Evolutionary conservation across 2,329 filamentous ascomycete species (phyloP).

Genomic region (Thermochaetoides dissita): DNA sequence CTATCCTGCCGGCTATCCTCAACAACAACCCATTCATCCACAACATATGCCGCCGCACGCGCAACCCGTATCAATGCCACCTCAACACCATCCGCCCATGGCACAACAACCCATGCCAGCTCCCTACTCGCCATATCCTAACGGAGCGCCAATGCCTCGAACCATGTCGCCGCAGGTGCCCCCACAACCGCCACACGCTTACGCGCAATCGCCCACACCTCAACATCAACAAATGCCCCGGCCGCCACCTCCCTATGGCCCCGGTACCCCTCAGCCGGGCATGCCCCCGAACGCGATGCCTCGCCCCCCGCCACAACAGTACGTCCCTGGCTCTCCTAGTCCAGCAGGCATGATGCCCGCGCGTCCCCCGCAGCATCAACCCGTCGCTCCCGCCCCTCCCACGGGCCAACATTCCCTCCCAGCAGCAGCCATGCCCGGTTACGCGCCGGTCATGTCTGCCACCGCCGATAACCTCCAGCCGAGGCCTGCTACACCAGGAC

Average conservation of each 20-base stretch:
- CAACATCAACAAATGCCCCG: conserved; percentile 18
- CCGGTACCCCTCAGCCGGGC: conserved; percentile 16
- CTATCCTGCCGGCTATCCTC: conserved; percentile 17
- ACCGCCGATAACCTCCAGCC: too few relatives aligned
- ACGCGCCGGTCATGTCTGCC: conserved; percentile 26
- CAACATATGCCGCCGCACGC: conserved; percentile 9
- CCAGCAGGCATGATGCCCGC: too few relatives aligned
- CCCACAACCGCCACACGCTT: conserved; percentile 13
- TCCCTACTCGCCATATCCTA: conserved; percentile 27
- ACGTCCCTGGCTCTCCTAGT: background rate
- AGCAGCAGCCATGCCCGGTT: conserved; percentile 3
- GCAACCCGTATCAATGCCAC: conserved; percentile 16
- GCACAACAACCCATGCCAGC: conserved; percentile 18
- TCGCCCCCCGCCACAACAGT: background rate
- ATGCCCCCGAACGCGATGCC: conserved; percentile 11
- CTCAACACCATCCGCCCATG: conserved; percentile 12
- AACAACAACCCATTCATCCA: conserved; percentile 20
- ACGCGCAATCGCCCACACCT: conserved; percentile 1
- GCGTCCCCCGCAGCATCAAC: too few relatives aligned
- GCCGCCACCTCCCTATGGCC: conserved; percentile 20
- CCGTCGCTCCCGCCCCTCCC: too few relatives aligned
- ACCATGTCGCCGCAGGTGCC: conserved; percentile 32
- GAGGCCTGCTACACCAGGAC: background rate
- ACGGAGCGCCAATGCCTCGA: conserved; percentile 28
- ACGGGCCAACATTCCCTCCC: conserved; percentile 7